Evolutionary conservation across 805 yeast genomes (phyloP), one percentile per base, ranked within the genome.

Genomic region (Candida ficus): DNA sequence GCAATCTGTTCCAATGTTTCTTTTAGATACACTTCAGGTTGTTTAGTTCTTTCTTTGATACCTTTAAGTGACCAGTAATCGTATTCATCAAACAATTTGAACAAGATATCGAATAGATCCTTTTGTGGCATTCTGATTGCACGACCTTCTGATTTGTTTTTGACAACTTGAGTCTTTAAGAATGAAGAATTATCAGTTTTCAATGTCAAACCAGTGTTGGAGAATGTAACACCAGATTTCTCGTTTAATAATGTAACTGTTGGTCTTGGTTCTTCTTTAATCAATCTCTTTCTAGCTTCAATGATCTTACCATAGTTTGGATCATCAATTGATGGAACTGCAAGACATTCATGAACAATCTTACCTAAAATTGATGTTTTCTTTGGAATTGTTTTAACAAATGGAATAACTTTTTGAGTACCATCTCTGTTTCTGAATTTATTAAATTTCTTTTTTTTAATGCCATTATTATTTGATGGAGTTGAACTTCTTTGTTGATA

Each of bases 31-130:
- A 82, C 82, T 60, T 93, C 99, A 2, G 99, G 99, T 68, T 93
- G 99, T 54, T 83, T 81, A 3, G 97, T 89, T 51, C 95, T 76
- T 60, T 93, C 99, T 56, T 88, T 83, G 46, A 93, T 70, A 29
- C 96, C 96, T 63, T 89, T 89, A 72, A 93, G 73, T 10, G 93
- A 80, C 99, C 99, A 93, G 63, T 90, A 93, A 58, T 91, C 97
- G 61, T 84, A 88, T 60, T 90, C 95, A 62, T 89, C 96, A 63
- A 93, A 93, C 54, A 91, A 70, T 52, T 83, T 75, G 76, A 93
- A 93, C 51, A 93, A 67, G 50, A 86, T 66, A 62, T 90, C 96
- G 72, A 91, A 75, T 43, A 93, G 74, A 48, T 89, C 97, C 60
- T 85, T 87, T 67, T 86, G 80, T 29, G 95, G 96, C 83, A 93